phyloP scores from a whole-genome alignment of 768 basidiomycete genomes.

The Mycena haematopus region DNA sequence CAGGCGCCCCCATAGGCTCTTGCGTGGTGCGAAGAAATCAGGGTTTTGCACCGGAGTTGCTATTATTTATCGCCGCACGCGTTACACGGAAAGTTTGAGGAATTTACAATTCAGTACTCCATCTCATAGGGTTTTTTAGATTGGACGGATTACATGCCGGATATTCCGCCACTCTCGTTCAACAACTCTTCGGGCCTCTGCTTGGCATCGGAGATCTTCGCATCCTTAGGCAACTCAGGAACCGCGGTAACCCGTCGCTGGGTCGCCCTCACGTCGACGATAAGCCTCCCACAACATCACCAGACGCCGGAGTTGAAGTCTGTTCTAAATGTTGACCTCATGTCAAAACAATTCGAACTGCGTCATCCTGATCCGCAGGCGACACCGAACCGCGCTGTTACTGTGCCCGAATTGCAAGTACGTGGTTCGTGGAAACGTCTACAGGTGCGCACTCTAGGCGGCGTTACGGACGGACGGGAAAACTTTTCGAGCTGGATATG shows the following conservation, averaged over 20 bases:
- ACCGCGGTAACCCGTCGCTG: slow-evolving; percentile 38
- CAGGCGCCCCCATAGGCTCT: slow-evolving; percentile 15
- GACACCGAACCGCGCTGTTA: slow-evolving; percentile 19
- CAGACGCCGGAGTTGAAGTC: slow-evolving; percentile 13
- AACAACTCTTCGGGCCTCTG: slow-evolving; percentile 25
- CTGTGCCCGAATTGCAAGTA: slow-evolving; percentile 36
- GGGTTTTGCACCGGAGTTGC: slow-evolving; percentile 1
- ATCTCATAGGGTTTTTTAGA: not conserved
- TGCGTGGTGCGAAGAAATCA: slow-evolving; percentile 19
- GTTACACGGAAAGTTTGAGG: not conserved
- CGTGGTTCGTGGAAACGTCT: slow-evolving; percentile 46
- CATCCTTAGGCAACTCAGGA: slow-evolving; percentile 42
- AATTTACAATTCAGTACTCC: not conserved
- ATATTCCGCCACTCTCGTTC: slow-evolving; percentile 27
- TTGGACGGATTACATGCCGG: slow-evolving; percentile 2
- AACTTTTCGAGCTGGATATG: slow-evolving; percentile 38
- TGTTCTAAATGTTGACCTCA: slow-evolving; percentile 8
- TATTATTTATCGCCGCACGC: not conserved
- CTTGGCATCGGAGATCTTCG: slow-evolving; percentile 35
- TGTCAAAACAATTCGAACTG: not conserved
- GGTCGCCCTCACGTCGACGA: slow-evolving; percentile 23
- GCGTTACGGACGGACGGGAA: slow-evolving; percentile 28
- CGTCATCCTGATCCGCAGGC: slow-evolving; percentile 39
- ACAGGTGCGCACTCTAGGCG: slow-evolving; percentile 24
- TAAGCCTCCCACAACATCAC: slow-evolving; percentile 18